Evolutionary conservation across 768 basidiomycete species (phyloP), one percentile per base, ranked within the genome.

Genomic region (Kwoniella bestiolae): DNA sequence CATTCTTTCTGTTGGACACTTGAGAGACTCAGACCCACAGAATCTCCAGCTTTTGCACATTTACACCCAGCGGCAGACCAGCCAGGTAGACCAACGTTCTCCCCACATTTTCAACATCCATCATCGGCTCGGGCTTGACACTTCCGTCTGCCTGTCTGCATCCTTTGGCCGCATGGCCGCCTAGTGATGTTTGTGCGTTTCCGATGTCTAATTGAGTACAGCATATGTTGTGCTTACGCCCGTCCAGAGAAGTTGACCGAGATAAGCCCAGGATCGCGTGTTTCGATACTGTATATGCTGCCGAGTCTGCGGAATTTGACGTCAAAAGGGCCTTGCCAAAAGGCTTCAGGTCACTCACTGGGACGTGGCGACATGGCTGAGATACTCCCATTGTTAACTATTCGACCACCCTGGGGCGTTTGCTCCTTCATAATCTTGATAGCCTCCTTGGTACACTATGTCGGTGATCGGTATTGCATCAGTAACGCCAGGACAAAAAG

Each of bases 161-260:
- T 3, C 89, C 89, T 1, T 85, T 83, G 3, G 82, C 77, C 51
- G 84, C 83, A 21, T 81, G 71, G 12, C 75, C 78, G 1, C 85
- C 85, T 84, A 92, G 85, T 5, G 81, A 82, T 0, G 91, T 91
- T 34, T 83, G 82, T 1, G 91, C 91, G 73, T 91, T 91, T 21
- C 91, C 91, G 55, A 93, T 90, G 77, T 93, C 91, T 50, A 93
- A 85, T 75, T 93, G 90, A 2, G 89, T 90, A 73, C 86, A 87
- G 3, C 90, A 86, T 58, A 94, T 92, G 72, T 86, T 84, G 78
- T 86, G 86, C 26, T 84, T 82, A 7, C 91, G 84, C 0, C 91
- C 91, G 73, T 93, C 91, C 21, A 94, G 86, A 3, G 87, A 84
- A 5, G 88, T 90, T 45, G 84, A 86, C 79, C 89, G 91, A 9